Evolutionary conservation across 1,139 yeast species (phyloP), one percentile per base, ranked within the genome.

Genomic region (Suhomyces bribrorum): DNA sequence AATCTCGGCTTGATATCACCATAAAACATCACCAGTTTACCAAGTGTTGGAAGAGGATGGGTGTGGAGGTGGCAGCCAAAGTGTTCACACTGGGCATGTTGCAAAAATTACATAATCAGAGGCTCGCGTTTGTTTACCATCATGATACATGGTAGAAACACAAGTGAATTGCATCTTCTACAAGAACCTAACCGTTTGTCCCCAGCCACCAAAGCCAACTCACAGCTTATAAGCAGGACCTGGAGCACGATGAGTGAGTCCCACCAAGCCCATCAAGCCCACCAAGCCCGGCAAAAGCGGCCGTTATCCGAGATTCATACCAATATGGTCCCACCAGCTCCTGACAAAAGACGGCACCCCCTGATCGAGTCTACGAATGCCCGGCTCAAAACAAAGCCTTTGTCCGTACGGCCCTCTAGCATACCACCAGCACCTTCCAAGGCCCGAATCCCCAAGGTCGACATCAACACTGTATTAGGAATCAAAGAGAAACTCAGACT

Each of bases 391-490:
- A 20, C n/a, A n/a, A n/a, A n/a, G n/a, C n/a, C 23, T 4, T n/a
- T n/a, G 6, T 13, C 26, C 9, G n/a, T 33, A 11, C 33, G 30
- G 12, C 44, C 44, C 12, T 22, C 31, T 14, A 34, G 40, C 17
- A 40, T 40, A 11, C 44, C 44, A 2, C 14, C 34, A 9, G 37
- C 44, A 5, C 40, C 44, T 3, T 11, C 38, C 4, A 37, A 26
- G 14, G 34, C 16, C 9, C 15, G 24, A 13, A 13, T 15, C 2
- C 23, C 30, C 11, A 36, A 26, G 27, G 36, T 42, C 4, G 47
- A 45, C 16, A 35, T 44, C 14, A 43, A 40, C 18, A 36, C 46
- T 7, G 46, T 41, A 25, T 34, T 45, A 29, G 41, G 38, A 16
- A 41, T 47, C 7, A 42, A 37, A 25, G 32, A 40, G 12, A 40